These are phyloP conservation scores for Saraca asoca DNA, from an alignment of 331 rosid genomes.

Conservation along the genomic window DNA sequence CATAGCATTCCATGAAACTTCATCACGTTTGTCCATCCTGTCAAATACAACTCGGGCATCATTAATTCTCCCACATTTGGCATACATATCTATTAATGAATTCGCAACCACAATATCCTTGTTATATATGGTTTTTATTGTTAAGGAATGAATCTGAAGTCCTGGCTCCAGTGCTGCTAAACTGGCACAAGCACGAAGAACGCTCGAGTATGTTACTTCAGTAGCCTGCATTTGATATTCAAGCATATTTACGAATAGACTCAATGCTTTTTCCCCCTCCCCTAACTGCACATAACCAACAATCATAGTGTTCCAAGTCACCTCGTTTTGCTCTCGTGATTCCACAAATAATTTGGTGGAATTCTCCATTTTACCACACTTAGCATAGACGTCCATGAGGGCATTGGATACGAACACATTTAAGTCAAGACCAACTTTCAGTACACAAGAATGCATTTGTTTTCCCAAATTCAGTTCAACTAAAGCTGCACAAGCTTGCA, in stretches of 20 bases:
- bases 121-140: constrained; percentile 39
- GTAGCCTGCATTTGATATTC: constrained; percentile 35
- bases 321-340: constrained; percentile 18
- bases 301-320: constrained; percentile 33
- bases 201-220: constrained; percentile 47
- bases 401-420: constrained; percentile 33
- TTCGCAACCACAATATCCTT: constrained; percentile 45
- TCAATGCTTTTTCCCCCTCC: constrained; percentile 24
- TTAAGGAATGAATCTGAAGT: constrained; percentile 42
- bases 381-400: constrained; percentile 34
- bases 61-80: constrained; percentile 58
- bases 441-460: constrained; percentile 24
- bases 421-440: constrained; percentile 28
- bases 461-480: constrained; percentile 19
- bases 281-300: constrained; percentile 34
- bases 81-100: constrained; percentile 57
- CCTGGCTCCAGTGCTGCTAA: constrained; percentile 41
- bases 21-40: constrained; percentile 39
- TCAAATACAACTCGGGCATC: constrained; percentile 43
- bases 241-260: constrained; percentile 33
- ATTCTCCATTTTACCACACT: constrained; percentile 22
- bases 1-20: constrained; percentile 46
- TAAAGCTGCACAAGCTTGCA: constrained; percentile 20
- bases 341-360: constrained; percentile 26
- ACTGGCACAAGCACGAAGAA: constrained; percentile 49